A percentile compares a stretch with the other conserved stretches of the same genome.
Conservation (phyloP, 2,329 filamentous ascomycete species). For the Cordyceps farinosa region DNA sequence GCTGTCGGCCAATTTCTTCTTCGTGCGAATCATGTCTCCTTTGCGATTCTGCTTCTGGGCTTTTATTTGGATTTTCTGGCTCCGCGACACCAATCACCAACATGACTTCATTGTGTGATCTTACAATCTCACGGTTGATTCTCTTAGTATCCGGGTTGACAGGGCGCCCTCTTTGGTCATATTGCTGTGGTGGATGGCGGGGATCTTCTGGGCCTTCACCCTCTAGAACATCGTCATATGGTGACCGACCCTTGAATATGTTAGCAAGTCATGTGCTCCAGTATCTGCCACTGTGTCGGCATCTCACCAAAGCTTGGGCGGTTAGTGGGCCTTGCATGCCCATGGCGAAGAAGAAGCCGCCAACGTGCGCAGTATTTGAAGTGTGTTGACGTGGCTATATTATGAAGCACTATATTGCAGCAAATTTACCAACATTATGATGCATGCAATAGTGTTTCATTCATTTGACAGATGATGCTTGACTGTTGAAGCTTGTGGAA, state of each 20-base stretch:
- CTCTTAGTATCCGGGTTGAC: slow-evolving; percentile 52
- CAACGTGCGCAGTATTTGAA: not conserved
- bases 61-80: slow-evolving; percentile 44
- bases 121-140: slow-evolving; percentile 55
- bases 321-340: slow-evolving; percentile 54
- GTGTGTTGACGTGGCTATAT: not conserved
- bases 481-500: not conserved
- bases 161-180: slow-evolving; percentile 54
- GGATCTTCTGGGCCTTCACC: slow-evolving; percentile 38
- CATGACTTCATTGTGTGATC: slow-evolving; percentile 62
- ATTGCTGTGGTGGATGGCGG: slow-evolving; percentile 41
- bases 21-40: slow-evolving; percentile 46
- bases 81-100: slow-evolving; percentile 60
- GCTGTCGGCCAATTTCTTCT: slow-evolving; percentile 40
- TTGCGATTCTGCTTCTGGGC: slow-evolving; percentile 39
- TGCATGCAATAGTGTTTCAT: slow-evolving; percentile 18
- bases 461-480: slow-evolving; percentile 3
- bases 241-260: slow-evolving; percentile 50
- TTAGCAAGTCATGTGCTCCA: slow-evolving; percentile 7
- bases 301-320: slow-evolving; percentile 52
- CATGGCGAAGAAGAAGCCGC: slow-evolving; percentile 34
- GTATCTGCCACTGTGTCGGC: not conserved
- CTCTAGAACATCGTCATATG: slow-evolving; percentile 54
- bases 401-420: not conserved
- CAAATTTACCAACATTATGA: not conserved